Percentiles rank a stretch among this genome's conserved stretches.
Conservation (phyloP, 805 yeast genomes). For the Metschnikowia aberdeeniae region DNA sequence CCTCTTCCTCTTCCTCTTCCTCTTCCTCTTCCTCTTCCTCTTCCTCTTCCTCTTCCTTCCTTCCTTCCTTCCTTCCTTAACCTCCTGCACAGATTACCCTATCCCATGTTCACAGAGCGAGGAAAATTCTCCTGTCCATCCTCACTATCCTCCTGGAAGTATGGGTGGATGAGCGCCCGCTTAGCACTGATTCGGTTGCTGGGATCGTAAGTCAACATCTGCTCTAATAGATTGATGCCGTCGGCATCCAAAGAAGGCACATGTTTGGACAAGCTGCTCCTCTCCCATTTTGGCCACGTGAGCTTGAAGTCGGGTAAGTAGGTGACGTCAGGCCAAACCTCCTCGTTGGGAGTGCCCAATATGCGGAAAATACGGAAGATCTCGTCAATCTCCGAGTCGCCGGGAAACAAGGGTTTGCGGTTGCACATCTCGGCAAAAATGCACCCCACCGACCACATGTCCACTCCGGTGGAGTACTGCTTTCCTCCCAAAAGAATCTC, state of each 20-base stretch:
- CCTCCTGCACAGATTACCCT: too few relatives aligned
- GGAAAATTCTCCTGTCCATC: constrained; percentile 30
- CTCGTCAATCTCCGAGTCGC: constrained; percentile 97
- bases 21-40: too few relatives aligned
- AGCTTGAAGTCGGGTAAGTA: constrained; percentile 90
- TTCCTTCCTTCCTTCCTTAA: neutral
- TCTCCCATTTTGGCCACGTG: constrained; percentile 87
- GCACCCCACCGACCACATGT: constrained; percentile 98
- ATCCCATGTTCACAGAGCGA: constrained; percentile 40
- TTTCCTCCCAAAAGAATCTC: constrained; percentile 94
- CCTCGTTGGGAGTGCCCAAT: constrained; percentile 92
- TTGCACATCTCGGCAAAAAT: constrained; percentile 97
- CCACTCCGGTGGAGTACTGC: constrained; percentile 96
- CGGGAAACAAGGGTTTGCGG: constrained; percentile 92
- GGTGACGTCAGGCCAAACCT: constrained; percentile 90
- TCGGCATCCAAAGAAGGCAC: constrained; percentile 78
- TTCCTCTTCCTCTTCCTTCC: too few relatives aligned
- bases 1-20: too few relatives aligned
- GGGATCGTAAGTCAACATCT: constrained; percentile 85
- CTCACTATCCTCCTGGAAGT: constrained; percentile 56
- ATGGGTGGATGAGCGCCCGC: constrained; percentile 86
- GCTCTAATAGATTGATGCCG: constrained; percentile 79
- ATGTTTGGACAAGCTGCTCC: constrained; percentile 62
- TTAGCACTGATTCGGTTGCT: constrained; percentile 91
- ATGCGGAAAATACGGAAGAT: constrained; percentile 88